A percentile compares a stretch with the other conserved stretches of the same genome.
Evolutionary conservation across 2,329 filamentous ascomycete species (phyloP).

Genomic region (Cercospora janseana): DNA sequence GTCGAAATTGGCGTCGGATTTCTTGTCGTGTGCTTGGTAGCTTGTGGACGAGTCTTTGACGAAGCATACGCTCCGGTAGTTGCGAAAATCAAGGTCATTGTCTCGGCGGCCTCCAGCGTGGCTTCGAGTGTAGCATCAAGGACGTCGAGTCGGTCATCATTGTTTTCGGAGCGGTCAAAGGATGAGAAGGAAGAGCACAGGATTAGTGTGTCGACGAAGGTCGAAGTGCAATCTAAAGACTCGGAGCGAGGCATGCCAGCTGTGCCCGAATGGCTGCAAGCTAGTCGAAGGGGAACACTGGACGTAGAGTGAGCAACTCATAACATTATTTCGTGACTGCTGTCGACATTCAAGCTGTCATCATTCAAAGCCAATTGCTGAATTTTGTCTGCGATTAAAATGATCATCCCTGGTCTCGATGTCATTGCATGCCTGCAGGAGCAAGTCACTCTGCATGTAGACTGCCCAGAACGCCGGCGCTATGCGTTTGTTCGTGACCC

Average conservation of each 20-base stretch:
- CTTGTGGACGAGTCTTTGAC: constrained; percentile 17
- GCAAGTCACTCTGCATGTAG: no score
- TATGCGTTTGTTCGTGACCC: constrained; percentile 9
- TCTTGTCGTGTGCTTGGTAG: constrained; percentile 18
- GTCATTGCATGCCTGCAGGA: no score
- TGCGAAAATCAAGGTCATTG: constrained; percentile 12
- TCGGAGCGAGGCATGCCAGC: constrained; percentile 12
- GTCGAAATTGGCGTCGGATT: constrained; percentile 22
- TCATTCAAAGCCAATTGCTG: no score
- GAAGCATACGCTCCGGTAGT: constrained; percentile 14
- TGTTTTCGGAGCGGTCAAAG: constrained; percentile 9
- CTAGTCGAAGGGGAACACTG: constrained; percentile 17
- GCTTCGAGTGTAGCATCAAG: constrained; percentile 15
- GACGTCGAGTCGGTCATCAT: constrained; percentile 14
- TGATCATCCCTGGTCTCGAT: no score
- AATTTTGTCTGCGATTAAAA: no score
- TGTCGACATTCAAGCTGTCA: no score
- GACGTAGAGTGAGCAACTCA: constrained; percentile 11
- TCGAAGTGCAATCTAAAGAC: constrained; percentile 15
- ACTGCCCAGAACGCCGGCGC: constrained; percentile 14
- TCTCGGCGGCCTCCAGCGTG: constrained; percentile 12
- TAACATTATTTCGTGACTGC: no score
- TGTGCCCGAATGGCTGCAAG: constrained; percentile 17
- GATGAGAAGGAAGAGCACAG: constrained; percentile 13
- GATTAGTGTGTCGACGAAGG: constrained; percentile 14